Percentiles rank a stretch among this genome's conserved stretches.
phyloP scores from a whole-genome alignment of 306 rosid species.

The Citrullus colocynthis region DNA sequence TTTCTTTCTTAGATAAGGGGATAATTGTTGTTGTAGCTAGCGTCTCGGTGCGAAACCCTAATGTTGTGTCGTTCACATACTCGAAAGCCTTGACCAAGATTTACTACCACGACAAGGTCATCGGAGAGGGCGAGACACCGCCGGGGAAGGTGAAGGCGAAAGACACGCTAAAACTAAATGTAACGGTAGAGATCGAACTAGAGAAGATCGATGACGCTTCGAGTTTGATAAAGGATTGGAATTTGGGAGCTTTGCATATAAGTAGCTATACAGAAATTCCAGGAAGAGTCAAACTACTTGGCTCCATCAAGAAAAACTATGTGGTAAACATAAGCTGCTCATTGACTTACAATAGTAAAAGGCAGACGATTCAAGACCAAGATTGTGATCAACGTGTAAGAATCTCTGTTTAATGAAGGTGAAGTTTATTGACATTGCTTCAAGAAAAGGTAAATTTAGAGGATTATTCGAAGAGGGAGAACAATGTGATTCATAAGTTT shows the following conservation, averaged over 20 bases:
- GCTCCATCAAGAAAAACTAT: conserved; percentile 16
- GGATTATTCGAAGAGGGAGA: too few species aligned
- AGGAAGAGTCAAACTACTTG: conserved; percentile 21
- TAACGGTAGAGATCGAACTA: conserved; percentile 17
- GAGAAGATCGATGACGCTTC: background rate
- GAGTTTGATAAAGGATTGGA: background rate
- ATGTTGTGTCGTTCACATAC: conserved; percentile 26
- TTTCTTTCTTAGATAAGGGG: background rate
- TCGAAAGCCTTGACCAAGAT: conserved; percentile 11
- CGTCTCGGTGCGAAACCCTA: conserved; percentile 31
- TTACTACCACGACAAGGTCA: conserved; percentile 3
- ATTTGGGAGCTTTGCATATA: conserved; percentile 4
- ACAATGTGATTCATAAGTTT: background rate
- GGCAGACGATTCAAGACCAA: background rate
- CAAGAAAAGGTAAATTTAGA: background rate
- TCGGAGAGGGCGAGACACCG: conserved; percentile 23
- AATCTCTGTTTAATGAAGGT: background rate
- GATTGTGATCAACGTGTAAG: conserved; percentile 11
- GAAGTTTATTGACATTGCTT: background rate
- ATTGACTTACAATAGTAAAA: conserved; percentile 7
- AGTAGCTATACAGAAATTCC: conserved; percentile 16
- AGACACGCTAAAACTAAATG: conserved; percentile 17
- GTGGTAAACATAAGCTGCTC: conserved; percentile 24
- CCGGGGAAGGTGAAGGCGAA: conserved; percentile 26
- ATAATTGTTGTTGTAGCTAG: conserved; percentile 17